phyloP scores from a whole-genome alignment of 768 basidiomycete species.

The Suillus lakei region DNA sequence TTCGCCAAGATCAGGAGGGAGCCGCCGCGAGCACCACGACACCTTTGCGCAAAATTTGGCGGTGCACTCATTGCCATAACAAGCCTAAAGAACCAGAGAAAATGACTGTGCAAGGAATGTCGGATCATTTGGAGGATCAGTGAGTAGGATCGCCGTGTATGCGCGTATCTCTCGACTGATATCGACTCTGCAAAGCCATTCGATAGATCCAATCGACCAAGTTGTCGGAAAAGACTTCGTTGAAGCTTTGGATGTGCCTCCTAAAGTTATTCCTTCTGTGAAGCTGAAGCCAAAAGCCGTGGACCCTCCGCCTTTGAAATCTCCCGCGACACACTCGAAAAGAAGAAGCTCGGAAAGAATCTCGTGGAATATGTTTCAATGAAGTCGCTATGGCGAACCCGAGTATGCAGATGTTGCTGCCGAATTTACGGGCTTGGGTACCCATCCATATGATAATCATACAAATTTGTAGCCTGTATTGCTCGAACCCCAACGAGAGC shows the following conservation, averaged over 20 bases:
- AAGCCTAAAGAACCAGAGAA: not conserved
- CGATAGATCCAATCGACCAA: not conserved
- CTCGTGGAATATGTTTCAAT: not conserved
- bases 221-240: not conserved
- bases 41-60: slow-evolving; percentile 3
- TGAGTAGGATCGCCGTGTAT: not conserved
- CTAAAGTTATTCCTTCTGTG: not conserved
- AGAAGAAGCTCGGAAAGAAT: not conserved
- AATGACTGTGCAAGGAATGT: slow-evolving; percentile 1
- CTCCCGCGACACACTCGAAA: no score
- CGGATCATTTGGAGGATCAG: not conserved
- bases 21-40: not conserved
- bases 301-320: not conserved
- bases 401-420: not conserved
- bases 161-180: not conserved
- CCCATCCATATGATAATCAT: not conserved
- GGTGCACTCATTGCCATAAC: not conserved
- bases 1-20: not conserved
- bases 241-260: slow-evolving; percentile 3
- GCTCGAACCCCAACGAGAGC: not conserved
- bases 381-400: not conserved
- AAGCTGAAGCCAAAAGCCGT: slow-evolving; percentile 2
- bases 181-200: not conserved
- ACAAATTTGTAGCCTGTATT: not conserved
- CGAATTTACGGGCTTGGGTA: not conserved